Evolutionary conservation across 2,329 filamentous ascomycete genomes (phyloP), one percentile per base, ranked within the genome.

Genomic region (Plenodomus biglobosus): DNA sequence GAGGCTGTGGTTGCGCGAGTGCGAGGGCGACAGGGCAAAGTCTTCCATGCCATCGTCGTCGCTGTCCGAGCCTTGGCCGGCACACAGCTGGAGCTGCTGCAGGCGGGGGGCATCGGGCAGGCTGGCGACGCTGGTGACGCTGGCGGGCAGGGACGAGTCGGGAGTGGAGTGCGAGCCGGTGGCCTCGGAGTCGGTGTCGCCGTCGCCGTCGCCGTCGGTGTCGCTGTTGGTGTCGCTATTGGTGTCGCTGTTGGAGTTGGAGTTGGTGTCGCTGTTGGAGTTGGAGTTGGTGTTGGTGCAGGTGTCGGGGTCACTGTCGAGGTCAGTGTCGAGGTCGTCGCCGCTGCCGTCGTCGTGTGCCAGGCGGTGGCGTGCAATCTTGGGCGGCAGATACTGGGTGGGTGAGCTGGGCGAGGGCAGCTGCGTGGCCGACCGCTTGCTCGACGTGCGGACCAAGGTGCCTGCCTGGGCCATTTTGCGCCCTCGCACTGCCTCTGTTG

Each of bases 391-490:
- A 42, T 62, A 62, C 30, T 64, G 65, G 13, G 62, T 61, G 3
- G 68, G 68, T 46, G 66, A 69, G 56, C 38, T 69, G 42, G 67
- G 67, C 48, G 68, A 69, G 21, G 68, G 68, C 46, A 70, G 52
- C 53, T 70, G 68, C 8, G 68, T 70, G 2, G 68, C 68, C 8
- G 68, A 70, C 18, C 68, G 65, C 46, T 71, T 71, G 48, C 65
- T 64, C 39, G 66, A 69, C 5, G 64, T 66, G 37, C 67, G 61
- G 30, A 55, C 61, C 24, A 61, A 48, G 19, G 53, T 56, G 38
- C 59, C 55, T 32, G 53, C 46, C n/a, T 64, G 56, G 34, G 58
- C 55, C 50, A 62, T 59, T 35, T 59, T 68, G 19, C 64, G 60
- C n/a, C 66, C 64, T 44, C 64, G 59, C 42, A 43, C 43, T 37